These are phyloP conservation scores for Aspergillus indologenus DNA, from an alignment of 495 filamentous ascomycete genomes.

Conservation along the genomic window DNA sequence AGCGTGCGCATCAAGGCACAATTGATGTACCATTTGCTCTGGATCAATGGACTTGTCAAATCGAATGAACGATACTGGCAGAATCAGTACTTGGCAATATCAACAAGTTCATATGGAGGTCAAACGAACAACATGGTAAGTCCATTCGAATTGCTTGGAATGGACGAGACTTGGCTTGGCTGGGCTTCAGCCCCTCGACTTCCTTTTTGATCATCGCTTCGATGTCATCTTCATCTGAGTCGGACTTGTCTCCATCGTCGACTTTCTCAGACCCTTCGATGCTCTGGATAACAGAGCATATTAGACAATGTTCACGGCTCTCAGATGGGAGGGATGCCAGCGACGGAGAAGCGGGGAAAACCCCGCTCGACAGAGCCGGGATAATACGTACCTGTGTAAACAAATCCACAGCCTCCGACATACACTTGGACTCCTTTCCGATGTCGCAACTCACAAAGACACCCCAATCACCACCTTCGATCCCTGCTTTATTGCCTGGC, in stretches of 20 bases:
- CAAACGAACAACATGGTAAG: constrained; percentile 66
- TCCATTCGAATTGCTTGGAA: constrained; percentile 68
- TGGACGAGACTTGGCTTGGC: constrained; percentile 40
- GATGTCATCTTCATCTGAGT: constrained; percentile 61
- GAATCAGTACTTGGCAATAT: constrained; percentile 15
- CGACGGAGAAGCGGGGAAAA: background rate
- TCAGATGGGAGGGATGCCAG: background rate
- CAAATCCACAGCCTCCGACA: constrained; percentile 66
- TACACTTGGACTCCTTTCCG: constrained; percentile 73
- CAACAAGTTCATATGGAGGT: constrained; percentile 51
- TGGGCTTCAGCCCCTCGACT: constrained; percentile 60
- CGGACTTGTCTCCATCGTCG: constrained; percentile 36
- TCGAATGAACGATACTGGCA: constrained; percentile 41
- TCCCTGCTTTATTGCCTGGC: constrained; percentile 27
- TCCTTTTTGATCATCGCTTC: constrained; percentile 80
- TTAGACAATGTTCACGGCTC: background rate
- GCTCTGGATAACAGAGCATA: constrained; percentile 7
- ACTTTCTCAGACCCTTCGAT: constrained; percentile 27
- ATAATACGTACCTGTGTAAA: constrained; percentile 63
- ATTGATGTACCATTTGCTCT: constrained; percentile 68
- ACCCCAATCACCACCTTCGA: constrained; percentile 76
- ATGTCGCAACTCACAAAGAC: constrained; percentile 88
- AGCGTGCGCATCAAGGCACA: constrained; percentile 64
- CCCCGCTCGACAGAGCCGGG: background rate
- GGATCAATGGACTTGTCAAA: constrained; percentile 70